These are phyloP conservation scores for Scheffersomyces ergatensis DNA, from an alignment of 805 yeast genomes.

Conservation along the genomic window DNA sequence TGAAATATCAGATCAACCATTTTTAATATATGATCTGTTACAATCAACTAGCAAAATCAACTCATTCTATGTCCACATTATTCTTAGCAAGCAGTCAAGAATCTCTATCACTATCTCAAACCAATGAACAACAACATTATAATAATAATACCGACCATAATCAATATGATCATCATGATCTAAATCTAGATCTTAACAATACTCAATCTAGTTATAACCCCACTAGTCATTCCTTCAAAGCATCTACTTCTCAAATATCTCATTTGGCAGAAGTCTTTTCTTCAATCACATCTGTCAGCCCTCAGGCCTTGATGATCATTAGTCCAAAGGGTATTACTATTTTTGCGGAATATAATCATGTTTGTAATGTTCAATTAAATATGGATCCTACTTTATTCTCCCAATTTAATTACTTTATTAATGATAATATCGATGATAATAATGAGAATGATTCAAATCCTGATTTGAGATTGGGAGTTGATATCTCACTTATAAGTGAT, in stretches of 20 bases:
- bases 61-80: not conserved
- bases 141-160: not conserved
- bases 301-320: conserved; percentile 34
- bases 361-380: conserved; percentile 29
- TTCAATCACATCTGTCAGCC: conserved; percentile 27
- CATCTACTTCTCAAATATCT: conserved; percentile 34
- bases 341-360: conserved; percentile 36
- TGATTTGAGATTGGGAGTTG: conserved; percentile 30
- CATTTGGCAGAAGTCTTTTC: conserved; percentile 37
- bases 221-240: conserved; percentile 20
- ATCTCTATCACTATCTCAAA: not conserved
- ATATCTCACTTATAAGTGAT: conserved; percentile 31
- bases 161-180: not conserved
- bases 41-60: no score
- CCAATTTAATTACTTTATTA: conserved; percentile 20
- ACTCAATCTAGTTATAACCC: not conserved
- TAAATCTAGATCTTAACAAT: not conserved
- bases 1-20: no score
- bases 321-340: conserved; percentile 29
- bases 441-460: conserved; percentile 2
- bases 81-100: not conserved
- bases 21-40: no score
- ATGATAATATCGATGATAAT: conserved; percentile 5
- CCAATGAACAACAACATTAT: not conserved
- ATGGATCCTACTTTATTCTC: conserved; percentile 38